Evolutionary conservation across 106 monocot genomes (phyloP).

Genomic region (Dendrobium chrysotoxum): DNA sequence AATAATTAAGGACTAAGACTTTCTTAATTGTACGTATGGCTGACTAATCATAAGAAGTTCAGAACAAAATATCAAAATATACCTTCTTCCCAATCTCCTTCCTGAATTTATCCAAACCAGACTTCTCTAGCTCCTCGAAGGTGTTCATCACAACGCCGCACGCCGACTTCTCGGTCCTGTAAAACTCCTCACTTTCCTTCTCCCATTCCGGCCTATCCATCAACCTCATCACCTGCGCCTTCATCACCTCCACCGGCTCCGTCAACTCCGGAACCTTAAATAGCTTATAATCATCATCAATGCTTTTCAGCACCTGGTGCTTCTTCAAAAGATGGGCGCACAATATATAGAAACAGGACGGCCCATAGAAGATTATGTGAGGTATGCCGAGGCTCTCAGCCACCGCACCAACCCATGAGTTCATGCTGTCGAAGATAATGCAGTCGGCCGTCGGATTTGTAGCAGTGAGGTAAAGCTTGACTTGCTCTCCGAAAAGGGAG

Average conservation of each 20-base stretch:
- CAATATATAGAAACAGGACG: slow-evolving; percentile 18
- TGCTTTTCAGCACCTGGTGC: slow-evolving; percentile 11
- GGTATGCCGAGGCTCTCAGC: slow-evolving; percentile 19
- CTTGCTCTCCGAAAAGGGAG: not conserved
- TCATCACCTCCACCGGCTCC: slow-evolving; percentile 22
- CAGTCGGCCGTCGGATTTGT: slow-evolving; percentile 13
- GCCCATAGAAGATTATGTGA: slow-evolving; percentile 25
- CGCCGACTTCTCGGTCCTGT: slow-evolving; percentile 7
- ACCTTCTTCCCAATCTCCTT: slow-evolving; percentile 10
- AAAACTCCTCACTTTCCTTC: not conserved
- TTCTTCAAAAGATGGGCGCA: slow-evolving; percentile 4
- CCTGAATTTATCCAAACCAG: slow-evolving; percentile 4
- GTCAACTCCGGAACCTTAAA: slow-evolving; percentile 40
- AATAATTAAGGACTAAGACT: no score
- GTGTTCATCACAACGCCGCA: slow-evolving; percentile 25
- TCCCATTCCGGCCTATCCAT: not conserved
- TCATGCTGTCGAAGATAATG: slow-evolving; percentile 39
- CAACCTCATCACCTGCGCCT: slow-evolving; percentile 8
- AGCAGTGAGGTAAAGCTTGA: not conserved
- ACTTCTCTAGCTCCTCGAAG: slow-evolving; percentile 19
- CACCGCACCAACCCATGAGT: slow-evolving; percentile 27
- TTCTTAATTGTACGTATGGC: no score
- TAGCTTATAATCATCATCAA: slow-evolving; percentile 14
- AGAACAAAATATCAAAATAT: not conserved
- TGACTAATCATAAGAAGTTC: no score